phyloP scores from a whole-genome alignment of 2,329 filamentous ascomycete genomes.

The Verticillium isaacii region DNA sequence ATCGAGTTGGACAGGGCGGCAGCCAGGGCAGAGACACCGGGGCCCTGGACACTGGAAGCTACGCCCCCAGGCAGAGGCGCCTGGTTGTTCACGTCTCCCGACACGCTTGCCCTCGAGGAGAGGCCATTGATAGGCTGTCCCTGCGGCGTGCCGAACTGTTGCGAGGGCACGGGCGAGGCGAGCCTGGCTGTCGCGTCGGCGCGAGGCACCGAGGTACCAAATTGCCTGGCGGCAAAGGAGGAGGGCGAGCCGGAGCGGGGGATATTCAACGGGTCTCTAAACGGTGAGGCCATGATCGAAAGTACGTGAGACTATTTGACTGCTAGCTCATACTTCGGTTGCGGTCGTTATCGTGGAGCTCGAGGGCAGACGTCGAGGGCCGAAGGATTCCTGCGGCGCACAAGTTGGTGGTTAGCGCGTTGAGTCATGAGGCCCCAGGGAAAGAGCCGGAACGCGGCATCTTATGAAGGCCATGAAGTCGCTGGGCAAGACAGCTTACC shows the following conservation, averaged over 20 bases:
- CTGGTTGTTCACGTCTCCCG: constrained; percentile 43
- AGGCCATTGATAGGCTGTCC: constrained; percentile 35
- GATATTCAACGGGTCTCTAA: constrained; percentile 29
- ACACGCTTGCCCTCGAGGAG: constrained; percentile 14
- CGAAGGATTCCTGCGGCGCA: not conserved
- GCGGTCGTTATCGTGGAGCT: not conserved
- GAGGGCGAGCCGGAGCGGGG: constrained; percentile 27
- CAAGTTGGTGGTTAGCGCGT: not conserved
- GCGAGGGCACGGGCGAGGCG: constrained; percentile 48
- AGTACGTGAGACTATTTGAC: not conserved
- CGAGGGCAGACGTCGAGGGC: not conserved
- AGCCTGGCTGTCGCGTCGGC: constrained; percentile 57
- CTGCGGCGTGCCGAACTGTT: constrained; percentile 29
- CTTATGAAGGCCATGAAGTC: not conserved
- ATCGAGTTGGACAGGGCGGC: constrained; percentile 76
- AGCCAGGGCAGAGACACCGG: constrained; percentile 82
- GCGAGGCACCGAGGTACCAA: constrained; percentile 50
- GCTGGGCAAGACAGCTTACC: not conserved
- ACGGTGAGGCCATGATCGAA: constrained; percentile 29
- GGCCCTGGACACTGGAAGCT: constrained; percentile 64
- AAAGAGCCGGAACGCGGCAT: not conserved
- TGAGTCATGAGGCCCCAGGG: not conserved
- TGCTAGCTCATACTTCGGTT: not conserved
- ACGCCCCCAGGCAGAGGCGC: constrained; percentile 60
- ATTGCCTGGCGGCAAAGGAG: constrained; percentile 39